These are phyloP conservation scores for Nemania sp. DNA, from an alignment of 2,329 filamentous ascomycete genomes.

Conservation along the genomic window DNA sequence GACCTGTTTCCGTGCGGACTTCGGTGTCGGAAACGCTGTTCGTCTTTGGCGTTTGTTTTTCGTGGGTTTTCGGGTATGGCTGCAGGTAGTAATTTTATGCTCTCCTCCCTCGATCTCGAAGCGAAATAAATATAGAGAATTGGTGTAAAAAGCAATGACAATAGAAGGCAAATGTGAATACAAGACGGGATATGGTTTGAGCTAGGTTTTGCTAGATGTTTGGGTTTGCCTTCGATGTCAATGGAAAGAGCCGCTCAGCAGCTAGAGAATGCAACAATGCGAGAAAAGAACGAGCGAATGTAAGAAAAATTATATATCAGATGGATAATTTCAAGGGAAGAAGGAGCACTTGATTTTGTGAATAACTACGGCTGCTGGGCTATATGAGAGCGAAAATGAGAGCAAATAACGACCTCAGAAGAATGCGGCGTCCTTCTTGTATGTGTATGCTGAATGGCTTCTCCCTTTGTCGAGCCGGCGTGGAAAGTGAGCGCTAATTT, in stretches of 20 bases:
- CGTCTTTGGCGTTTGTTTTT: neutral
- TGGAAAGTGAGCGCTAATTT: conserved; percentile 22
- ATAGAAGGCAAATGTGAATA: conserved; percentile 25
- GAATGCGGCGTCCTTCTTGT: conserved; percentile 36
- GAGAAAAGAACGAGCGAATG: conserved; percentile 6
- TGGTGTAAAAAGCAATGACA: conserved; percentile 17
- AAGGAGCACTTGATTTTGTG: conserved; percentile 36
- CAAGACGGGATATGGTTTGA: too few relatives aligned
- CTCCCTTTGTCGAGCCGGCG: conserved; percentile 33
- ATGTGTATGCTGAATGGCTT: conserved; percentile 28
- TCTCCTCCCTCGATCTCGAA: neutral
- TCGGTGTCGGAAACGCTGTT: neutral
- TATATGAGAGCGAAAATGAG: conserved; percentile 27
- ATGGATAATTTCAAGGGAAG: too few relatives aligned
- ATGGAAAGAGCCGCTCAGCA: conserved; percentile 39
- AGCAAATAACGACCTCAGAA: too few relatives aligned
- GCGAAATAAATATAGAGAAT: conserved; percentile 2
- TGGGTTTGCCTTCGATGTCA: conserved; percentile 29
- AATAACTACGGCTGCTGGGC: conserved; percentile 34
- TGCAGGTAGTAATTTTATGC: neutral
- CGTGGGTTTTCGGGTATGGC: neutral
- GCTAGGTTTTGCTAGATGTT: too few relatives aligned
- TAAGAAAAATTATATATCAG: neutral
- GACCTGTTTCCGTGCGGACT: neutral
- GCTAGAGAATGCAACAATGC: conserved; percentile 24